Evolutionary conservation across 257 asterid genomes (phyloP).

Genomic region (Scutellaria minor): DNA sequence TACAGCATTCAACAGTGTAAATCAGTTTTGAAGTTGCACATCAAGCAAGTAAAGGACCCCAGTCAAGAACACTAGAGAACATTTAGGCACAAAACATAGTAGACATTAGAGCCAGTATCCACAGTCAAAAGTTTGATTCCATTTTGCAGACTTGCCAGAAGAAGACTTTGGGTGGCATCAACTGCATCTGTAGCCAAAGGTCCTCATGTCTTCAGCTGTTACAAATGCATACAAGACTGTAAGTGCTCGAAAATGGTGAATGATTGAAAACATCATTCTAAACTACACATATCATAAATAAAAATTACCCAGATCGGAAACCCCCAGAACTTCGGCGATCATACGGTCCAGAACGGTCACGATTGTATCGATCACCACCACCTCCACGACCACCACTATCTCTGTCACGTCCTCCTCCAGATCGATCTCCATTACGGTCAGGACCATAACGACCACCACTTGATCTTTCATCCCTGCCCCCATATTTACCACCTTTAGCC

Average conservation of each 20-base stretch:
- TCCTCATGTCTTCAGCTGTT: slow-evolving; percentile 52
- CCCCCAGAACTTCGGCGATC: slow-evolving; percentile 74
- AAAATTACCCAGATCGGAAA: slow-evolving; percentile 47
- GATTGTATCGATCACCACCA: slow-evolving; percentile 58
- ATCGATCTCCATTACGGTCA: slow-evolving; percentile 70
- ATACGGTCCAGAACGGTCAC: slow-evolving; percentile 89
- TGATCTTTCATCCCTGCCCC: slow-evolving; percentile 59
- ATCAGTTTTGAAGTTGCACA: slow-evolving; percentile 49
- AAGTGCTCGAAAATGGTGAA: slow-evolving; percentile 23
- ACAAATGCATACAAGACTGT: slow-evolving; percentile 24
- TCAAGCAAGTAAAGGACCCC: slow-evolving; percentile 58
- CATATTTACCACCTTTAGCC: slow-evolving; percentile 61
- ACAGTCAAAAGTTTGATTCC: slow-evolving; percentile 48
- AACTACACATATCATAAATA: slow-evolving; percentile 1
- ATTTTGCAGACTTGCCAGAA: slow-evolving; percentile 44
- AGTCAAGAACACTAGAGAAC: slow-evolving; percentile 52
- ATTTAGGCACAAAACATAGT: slow-evolving; percentile 61
- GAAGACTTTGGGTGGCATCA: slow-evolving; percentile 34
- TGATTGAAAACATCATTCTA: neutral
- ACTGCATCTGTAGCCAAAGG: slow-evolving; percentile 45
- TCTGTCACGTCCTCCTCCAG: slow-evolving; percentile 65
- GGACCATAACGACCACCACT: slow-evolving; percentile 68
- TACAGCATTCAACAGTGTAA: slow-evolving; percentile 59
- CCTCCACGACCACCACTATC: slow-evolving; percentile 51
- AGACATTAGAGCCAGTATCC: slow-evolving; percentile 58